Percentiles rank a stretch among this genome's conserved stretches.
Conservation (phyloP, 2,329 filamentous ascomycete genomes). For the Volutella citrinella region DNA sequence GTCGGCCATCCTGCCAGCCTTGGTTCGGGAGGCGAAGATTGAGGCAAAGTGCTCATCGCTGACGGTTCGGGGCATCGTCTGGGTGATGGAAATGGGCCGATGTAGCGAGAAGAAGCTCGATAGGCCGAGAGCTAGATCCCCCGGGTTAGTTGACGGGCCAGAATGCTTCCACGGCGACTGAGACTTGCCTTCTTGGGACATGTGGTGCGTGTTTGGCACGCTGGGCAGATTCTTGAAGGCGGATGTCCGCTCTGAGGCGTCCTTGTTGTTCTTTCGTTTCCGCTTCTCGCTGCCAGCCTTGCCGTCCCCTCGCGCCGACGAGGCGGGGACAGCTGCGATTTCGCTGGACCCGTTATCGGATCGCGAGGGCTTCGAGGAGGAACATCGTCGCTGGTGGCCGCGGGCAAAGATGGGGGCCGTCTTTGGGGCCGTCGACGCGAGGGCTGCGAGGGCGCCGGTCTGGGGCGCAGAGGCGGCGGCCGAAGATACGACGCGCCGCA, state of each 20-base stretch:
- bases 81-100: constrained; percentile 85
- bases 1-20: constrained; percentile 50
- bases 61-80: constrained; percentile 71
- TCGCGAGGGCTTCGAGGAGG: constrained; percentile 61
- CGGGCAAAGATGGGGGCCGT: constrained; percentile 35
- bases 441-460: constrained; percentile 39
- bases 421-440: constrained; percentile 41
- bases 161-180: no score
- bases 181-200: constrained; percentile 65
- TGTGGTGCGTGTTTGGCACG: constrained; percentile 72
- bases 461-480: constrained; percentile 45
- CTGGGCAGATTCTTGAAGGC: constrained; percentile 61
- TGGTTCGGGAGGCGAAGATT: constrained; percentile 67
- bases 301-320: constrained; percentile 39
- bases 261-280: constrained; percentile 57
- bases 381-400: constrained; percentile 53
- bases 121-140: constrained; percentile 71
- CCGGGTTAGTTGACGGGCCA: no score
- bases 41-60: constrained; percentile 74
- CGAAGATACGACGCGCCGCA: constrained; percentile 52
- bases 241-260: constrained; percentile 41
- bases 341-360: constrained; percentile 55
- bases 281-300: constrained; percentile 50
- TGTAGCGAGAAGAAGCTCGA: constrained; percentile 96
- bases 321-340: constrained; percentile 48